Conservation (phyloP, 495 filamentous ascomycete genomes). For the Ramalina intermedia region DNA sequence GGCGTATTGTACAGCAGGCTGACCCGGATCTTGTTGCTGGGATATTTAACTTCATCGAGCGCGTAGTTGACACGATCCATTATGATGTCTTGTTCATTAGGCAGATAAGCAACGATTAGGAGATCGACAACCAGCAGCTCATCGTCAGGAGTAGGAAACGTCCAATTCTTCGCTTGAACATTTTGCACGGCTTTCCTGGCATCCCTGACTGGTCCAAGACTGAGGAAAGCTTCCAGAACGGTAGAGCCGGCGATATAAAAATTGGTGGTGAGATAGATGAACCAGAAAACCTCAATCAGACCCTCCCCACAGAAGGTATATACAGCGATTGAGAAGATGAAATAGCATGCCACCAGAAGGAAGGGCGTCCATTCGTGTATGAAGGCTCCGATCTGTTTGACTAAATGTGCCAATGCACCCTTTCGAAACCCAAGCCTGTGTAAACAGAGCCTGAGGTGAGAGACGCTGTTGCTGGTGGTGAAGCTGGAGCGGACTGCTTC, state of each 20-base stretch:
- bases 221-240: conserved; percentile 25
- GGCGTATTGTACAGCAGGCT: conserved; percentile 30
- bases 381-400: conserved; percentile 10
- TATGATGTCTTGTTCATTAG: conserved; percentile 30
- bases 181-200: conserved; percentile 19
- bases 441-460: no score
- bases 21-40: conserved; percentile 22
- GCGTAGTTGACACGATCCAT: conserved; percentile 24
- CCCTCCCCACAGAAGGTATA: conserved; percentile 22
- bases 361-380: conserved; percentile 25
- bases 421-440: background rate
- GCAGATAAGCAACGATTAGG: conserved; percentile 28
- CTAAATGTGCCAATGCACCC: background rate
- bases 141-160: conserved; percentile 22
- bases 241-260: conserved; percentile 23
- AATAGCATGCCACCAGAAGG: conserved; percentile 23
- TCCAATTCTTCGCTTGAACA: conserved; percentile 20
- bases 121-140: conserved; percentile 24
- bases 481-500: no score
- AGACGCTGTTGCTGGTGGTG: no score
- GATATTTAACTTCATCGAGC: conserved; percentile 24
- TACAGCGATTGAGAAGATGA: conserved; percentile 21
- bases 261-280: conserved; percentile 23
- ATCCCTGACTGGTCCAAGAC: conserved; percentile 17
- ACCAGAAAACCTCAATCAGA: conserved; percentile 22